A percentile compares a stretch with the other conserved stretches of the same genome.
phyloP scores from a whole-genome alignment of 2,329 filamentous ascomycete species.

The Exophiala sideris region DNA sequence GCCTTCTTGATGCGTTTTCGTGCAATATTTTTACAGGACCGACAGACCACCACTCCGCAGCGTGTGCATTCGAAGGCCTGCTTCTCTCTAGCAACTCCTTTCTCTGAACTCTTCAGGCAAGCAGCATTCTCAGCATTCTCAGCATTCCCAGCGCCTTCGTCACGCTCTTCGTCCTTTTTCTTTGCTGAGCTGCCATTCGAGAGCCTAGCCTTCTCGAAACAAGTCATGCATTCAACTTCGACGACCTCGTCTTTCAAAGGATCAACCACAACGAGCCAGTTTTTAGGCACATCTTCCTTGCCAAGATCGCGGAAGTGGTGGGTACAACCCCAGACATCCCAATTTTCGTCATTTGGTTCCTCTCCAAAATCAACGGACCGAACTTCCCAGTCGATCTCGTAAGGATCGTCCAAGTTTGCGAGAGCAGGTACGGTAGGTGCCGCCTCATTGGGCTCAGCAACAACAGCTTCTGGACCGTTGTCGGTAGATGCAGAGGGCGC shows the following conservation, averaged over 20 bases:
- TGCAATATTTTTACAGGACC: too few relatives aligned
- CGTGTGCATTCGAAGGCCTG: not conserved
- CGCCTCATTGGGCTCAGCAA: not conserved
- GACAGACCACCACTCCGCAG: too few relatives aligned
- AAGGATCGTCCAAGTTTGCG: constrained; percentile 19
- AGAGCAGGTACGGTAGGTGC: not conserved
- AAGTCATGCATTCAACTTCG: constrained; percentile 21
- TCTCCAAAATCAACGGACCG: constrained; percentile 40
- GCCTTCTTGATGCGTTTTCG: too few relatives aligned
- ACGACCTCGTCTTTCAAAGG: not conserved
- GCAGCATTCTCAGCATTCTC: too few relatives aligned
- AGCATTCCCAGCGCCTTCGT: too few relatives aligned
- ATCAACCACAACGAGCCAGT: constrained; percentile 12
- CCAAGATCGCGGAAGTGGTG: constrained; percentile 12
- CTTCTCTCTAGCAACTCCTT: not conserved
- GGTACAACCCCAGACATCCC: constrained; percentile 21
- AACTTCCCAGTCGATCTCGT: constrained; percentile 25
- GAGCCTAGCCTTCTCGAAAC: constrained; percentile 15
- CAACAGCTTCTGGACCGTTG: not conserved
- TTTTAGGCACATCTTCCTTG: constrained; percentile 5
- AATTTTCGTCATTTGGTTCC: constrained; percentile 19
- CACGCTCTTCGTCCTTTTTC: not conserved
- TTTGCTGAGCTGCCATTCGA: not conserved
- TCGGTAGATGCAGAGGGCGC: not conserved
- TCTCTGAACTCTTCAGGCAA: too few relatives aligned